A percentile compares a stretch with the other conserved stretches of the same genome.
phyloP scores from a whole-genome alignment of 768 basidiomycete species.

The Tylopilus balloui region DNA sequence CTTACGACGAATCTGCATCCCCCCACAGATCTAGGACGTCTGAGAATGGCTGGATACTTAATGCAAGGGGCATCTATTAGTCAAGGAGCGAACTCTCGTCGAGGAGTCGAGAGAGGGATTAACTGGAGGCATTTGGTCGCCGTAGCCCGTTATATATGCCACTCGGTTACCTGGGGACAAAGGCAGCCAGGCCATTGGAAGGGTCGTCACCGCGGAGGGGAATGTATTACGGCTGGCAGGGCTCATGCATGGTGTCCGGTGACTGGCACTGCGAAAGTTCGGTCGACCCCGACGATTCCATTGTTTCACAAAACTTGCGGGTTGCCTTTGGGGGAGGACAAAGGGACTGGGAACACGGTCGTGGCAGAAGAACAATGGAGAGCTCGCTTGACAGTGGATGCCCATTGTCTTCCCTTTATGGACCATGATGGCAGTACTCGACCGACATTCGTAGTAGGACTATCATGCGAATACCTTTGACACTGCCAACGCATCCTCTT shows the following conservation, averaged over 20 bases:
- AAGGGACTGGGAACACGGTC: slow-evolving; percentile 18
- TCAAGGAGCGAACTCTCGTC: slow-evolving; percentile 11
- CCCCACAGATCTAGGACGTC: slow-evolving; percentile 66
- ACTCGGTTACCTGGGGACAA: slow-evolving; percentile 31
- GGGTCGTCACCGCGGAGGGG: slow-evolving; percentile 5
- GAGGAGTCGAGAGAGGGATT: slow-evolving; percentile 15
- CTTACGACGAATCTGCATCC: slow-evolving; percentile 60
- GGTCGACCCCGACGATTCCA: slow-evolving; percentile 3
- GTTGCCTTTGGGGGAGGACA: slow-evolving; percentile 30
- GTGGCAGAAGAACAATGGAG: slow-evolving; percentile 29
- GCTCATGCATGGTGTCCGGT: not conserved
- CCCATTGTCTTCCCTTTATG: slow-evolving; percentile 17
- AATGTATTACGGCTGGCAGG: slow-evolving; percentile 1
- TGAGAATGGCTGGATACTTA: slow-evolving; percentile 59
- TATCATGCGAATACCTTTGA: slow-evolving; percentile 82
- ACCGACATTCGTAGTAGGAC: not conserved
- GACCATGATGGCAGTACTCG: not conserved
- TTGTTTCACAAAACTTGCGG: slow-evolving; percentile 24
- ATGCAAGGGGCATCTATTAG: slow-evolving; percentile 57
- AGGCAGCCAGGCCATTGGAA: slow-evolving; percentile 18
- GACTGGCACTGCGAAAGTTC: not conserved
- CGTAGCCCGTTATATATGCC: slow-evolving; percentile 27
- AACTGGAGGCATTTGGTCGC: slow-evolving; percentile 1
- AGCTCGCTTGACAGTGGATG: slow-evolving; percentile 13
- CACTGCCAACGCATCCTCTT: slow-evolving; percentile 78